phyloP scores from a whole-genome alignment of 495 filamentous ascomycete species.

The Penicillium goetzii region DNA sequence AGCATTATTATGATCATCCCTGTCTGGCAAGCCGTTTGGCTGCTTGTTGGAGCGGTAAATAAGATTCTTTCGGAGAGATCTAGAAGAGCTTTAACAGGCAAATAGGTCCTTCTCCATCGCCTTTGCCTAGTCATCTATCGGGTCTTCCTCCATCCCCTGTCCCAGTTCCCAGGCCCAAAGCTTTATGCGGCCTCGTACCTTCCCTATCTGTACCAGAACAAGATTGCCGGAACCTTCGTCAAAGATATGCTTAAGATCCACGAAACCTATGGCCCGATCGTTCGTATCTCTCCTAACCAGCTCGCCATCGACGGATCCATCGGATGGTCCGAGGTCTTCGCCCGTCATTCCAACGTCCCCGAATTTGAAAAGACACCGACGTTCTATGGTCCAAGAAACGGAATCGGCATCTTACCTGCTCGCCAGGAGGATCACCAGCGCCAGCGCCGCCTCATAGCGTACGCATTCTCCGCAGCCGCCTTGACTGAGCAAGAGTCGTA shows the following conservation, averaged over 20 bases:
- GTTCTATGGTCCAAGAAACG: slow-evolving; percentile 13
- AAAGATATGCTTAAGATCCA: neutral
- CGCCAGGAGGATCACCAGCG: slow-evolving; percentile 11
- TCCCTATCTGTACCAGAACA: neutral
- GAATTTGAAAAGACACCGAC: slow-evolving; percentile 14
- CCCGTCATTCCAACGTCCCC: slow-evolving; percentile 35
- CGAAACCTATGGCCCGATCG: neutral
- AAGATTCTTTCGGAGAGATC: neutral
- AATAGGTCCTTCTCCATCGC: neutral
- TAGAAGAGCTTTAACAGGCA: neutral
- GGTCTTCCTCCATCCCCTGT: neutral
- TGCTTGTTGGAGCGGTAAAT: neutral
- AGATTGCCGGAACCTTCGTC: slow-evolving; percentile 2
- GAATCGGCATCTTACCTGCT: slow-evolving; percentile 15
- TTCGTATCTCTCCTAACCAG: neutral
- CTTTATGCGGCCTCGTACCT: slow-evolving; percentile 1
- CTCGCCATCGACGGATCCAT: neutral
- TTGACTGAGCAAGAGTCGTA: neutral
- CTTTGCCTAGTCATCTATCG: neutral
- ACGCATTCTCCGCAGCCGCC: neutral
- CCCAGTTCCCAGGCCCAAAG: neutral
- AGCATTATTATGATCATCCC: neutral
- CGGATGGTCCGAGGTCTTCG: slow-evolving; percentile 1
- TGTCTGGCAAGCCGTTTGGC: neutral
- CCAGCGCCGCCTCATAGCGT: slow-evolving; percentile 8